Base-by-base conservation (phyloP, 805 yeast species). In the Saccharomycopsis synnaedendra region DNA sequence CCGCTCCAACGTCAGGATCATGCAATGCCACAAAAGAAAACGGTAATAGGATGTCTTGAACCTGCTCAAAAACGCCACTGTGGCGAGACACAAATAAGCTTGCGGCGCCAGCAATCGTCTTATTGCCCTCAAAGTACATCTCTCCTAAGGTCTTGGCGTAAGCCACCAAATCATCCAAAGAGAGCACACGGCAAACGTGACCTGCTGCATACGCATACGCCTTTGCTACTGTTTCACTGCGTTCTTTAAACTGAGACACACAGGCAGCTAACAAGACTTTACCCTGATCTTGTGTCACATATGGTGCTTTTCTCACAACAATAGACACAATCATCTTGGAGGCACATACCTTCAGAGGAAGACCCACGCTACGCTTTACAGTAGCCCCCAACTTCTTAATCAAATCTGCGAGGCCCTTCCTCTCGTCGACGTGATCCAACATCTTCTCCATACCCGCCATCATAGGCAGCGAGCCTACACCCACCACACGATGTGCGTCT, bases 341-440 rank as follows among this genome's bases (percentile, higher is more conserved):
- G 0, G 90, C 88, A 29, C 89, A 86, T 0, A 85, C 87, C 58
- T 90, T 87, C 0, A 97, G 86, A 0, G 97, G 97, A 9, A 93
- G 67, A 0, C 97, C 97, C 27, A 89, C 85, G 0, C 94, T 76
- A 48, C 69, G 73, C 51, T 78, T 78, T 5, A 85, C 75, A 1
- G 86, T 74, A 27, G 64, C 58, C 28, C 39, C 38, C 39, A 87
- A 64, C 37, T 65, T 67, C 2, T 65, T 67, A 3, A 85, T 66
- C 34, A 78, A 63, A 8, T 68, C 70, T 1, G 67, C 71, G 65
- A 78, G 67, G 29, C 68, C 63, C 1, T 67, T 67, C 29, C 64
- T 68, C 5, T 71, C 76, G 59, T 78, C 82, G 4, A 81, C 56
- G 31, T 76, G 58, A 42, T 76, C 81, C 50, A 89, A 63, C 52